phyloP scores from a whole-genome alignment of 768 basidiomycete species.

The Leccinellum albellum region DNA sequence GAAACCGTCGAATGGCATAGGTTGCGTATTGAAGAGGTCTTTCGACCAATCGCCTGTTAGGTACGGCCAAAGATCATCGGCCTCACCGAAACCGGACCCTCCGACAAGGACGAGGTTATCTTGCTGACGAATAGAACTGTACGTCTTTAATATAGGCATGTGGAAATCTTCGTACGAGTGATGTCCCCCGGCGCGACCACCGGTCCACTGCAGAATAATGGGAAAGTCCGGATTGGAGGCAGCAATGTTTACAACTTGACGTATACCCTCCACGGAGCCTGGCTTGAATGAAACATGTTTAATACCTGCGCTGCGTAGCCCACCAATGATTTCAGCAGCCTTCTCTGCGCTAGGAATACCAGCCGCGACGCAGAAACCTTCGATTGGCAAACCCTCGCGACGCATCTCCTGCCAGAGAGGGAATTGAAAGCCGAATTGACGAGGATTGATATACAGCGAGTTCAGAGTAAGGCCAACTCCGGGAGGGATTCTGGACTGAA shows the following conservation, averaged over 20 bases:
- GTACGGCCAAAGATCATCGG: constrained; percentile 95
- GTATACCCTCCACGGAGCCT: constrained; percentile 95
- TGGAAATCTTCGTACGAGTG: constrained; percentile 99
- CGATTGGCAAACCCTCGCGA: constrained; percentile 89
- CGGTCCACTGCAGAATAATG: constrained; percentile 98
- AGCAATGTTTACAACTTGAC: constrained; percentile 95
- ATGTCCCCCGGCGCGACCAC: constrained; percentile 97
- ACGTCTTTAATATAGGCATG: constrained; percentile 88
- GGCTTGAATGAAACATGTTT: constrained; percentile 98
- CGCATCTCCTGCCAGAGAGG: constrained; percentile 99
- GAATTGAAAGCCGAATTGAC: constrained; percentile 95
- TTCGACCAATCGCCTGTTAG: constrained; percentile 94
- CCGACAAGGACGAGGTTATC: constrained; percentile 86
- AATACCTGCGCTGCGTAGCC: constrained; percentile 78
- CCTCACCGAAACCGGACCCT: constrained; percentile 94
- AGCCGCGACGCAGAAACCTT: constrained; percentile 99
- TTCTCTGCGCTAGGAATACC: constrained; percentile 97
- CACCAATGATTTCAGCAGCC: constrained; percentile 91
- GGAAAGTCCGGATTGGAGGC: constrained; percentile 93
- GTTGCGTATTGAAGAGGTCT: constrained; percentile 74
- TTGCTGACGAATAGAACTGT: constrained; percentile 84
- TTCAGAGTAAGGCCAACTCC: constrained; percentile 94
- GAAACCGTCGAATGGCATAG: constrained; percentile 99
- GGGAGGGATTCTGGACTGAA: constrained; percentile 76
- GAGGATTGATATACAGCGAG: constrained; percentile 95